These are phyloP conservation scores for Cairneyella variabilis DNA, from an alignment of 495 filamentous ascomycete genomes.

Conservation along the genomic window DNA sequence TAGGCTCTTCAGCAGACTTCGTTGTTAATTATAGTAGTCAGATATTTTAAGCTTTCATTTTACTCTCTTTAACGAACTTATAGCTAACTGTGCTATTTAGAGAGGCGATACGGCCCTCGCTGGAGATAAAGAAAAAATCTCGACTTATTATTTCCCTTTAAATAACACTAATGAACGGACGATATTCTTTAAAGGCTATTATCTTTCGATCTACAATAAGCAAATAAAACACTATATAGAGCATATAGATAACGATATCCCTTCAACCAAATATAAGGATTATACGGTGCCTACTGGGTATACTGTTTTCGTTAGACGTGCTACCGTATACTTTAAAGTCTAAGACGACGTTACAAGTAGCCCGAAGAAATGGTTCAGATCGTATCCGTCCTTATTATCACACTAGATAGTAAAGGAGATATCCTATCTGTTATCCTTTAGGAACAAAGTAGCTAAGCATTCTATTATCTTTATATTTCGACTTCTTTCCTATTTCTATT, in stretches of 20 bases:
- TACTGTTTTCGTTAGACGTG: constrained; percentile 8
- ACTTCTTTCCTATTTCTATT: constrained; percentile 18
- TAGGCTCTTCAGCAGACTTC: neutral
- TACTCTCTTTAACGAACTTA: constrained; percentile 7
- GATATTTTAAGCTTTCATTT: constrained; percentile 9
- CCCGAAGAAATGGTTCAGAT: constrained; percentile 14
- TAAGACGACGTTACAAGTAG: constrained; percentile 13
- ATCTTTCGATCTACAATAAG: constrained; percentile 13
- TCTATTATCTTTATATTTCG: constrained; percentile 12
- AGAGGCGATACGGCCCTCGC: constrained; percentile 5
- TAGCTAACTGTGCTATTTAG: constrained; percentile 11
- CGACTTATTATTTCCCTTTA: constrained; percentile 1
- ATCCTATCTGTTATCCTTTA: constrained; percentile 10
- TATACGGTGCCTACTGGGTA: constrained; percentile 14
- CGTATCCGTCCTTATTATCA: constrained; percentile 7
- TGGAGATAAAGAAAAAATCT: constrained; percentile 6
- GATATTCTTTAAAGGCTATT: constrained; percentile 15
- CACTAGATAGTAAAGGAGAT: constrained; percentile 16
- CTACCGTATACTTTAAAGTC: constrained; percentile 9
- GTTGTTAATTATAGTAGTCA: constrained; percentile 9
- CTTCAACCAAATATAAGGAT: constrained; percentile 2
- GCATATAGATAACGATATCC: neutral
- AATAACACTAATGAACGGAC: constrained; percentile 2
- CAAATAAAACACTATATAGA: neutral
- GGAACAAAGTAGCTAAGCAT: constrained; percentile 16